Evolutionary conservation across 2,329 filamentous ascomycete species (phyloP), one percentile per base, ranked within the genome.

Genomic region (Cladosporium halotolerans): DNA sequence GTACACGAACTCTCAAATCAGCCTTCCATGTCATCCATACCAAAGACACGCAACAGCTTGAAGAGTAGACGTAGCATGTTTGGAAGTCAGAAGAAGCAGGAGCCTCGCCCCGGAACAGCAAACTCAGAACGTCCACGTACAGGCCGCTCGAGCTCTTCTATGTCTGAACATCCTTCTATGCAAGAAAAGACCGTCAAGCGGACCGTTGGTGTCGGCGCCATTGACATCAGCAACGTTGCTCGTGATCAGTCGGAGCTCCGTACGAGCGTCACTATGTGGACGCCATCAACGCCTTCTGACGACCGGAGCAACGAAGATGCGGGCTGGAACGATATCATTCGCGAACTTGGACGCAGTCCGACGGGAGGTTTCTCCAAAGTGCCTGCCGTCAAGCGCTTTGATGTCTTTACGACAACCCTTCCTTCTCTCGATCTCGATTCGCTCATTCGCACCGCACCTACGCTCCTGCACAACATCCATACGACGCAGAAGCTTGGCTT

Each of bases 401-500:
- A 92, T 60, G 75, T 96, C 1, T 86, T 88, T 56, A 73, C 96
- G 11, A 86, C 85, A 61, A 79, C 87, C 1, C 96, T 96, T 68
- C 79, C 83, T 34, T 80, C 86, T 62, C 76, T 82, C 1, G 89
- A 97, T 62, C 83, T 89, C 1, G 89, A 95, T 59, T 76, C 74
- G 0, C 79, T 99, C 39, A 86, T 97, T 65, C 89, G 87, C 64
- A 83, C 86, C 45, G 96, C 89, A 3, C 93, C 93, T 0, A 97
- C 92, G 0, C 73, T 95, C 11, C 81, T 99, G 11, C 86, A 95
- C 47, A 85, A 86, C 48, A 81, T 97, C 55, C 79, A 79, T 54
- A 86, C 86, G 68, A 95, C 91, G 0, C 86, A 79, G 63, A 93
- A 93, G 68, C 91, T 97, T 69, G 93, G 91, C 2, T 97, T 99